phyloP scores from a whole-genome alignment of 768 basidiomycete species.

The Sporobolomyces roseus region DNA sequence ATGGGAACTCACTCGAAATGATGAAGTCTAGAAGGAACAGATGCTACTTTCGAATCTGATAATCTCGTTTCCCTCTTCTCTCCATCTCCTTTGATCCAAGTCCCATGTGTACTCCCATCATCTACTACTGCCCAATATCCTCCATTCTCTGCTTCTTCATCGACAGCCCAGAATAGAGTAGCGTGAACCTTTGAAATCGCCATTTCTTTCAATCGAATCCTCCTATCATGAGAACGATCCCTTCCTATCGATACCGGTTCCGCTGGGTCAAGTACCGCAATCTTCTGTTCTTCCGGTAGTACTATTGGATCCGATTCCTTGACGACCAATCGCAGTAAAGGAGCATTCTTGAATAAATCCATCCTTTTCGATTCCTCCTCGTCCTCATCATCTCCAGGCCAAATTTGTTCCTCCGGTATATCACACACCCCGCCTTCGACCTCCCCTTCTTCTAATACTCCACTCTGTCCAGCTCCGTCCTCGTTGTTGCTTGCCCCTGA shows the following conservation, averaged over 20 bases:
- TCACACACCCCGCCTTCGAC: neutral
- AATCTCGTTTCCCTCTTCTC: constrained; percentile 6
- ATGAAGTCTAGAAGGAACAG: constrained; percentile 5
- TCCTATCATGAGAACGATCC: constrained; percentile 58
- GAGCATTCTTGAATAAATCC: constrained; percentile 14
- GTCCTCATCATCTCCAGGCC: constrained; percentile 20
- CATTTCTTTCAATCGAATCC: constrained; percentile 76
- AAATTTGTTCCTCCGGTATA: constrained; percentile 32
- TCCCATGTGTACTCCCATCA: constrained; percentile 81
- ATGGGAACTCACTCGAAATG: constrained; percentile 32
- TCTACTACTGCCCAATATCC: constrained; percentile 71
- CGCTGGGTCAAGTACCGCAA: constrained; percentile 61
- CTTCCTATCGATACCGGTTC: constrained; percentile 70
- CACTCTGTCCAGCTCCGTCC: constrained; percentile 2
- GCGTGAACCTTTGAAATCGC: constrained; percentile 76
- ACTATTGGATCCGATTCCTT: constrained; percentile 8
- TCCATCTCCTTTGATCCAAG: constrained; percentile 54
- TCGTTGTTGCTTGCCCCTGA: neutral
- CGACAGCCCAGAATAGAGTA: constrained; percentile 61
- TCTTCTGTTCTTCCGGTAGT: constrained; percentile 31
- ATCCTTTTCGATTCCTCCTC: neutral
- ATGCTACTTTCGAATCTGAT: constrained; percentile 19
- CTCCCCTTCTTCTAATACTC: neutral
- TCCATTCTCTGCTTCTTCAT: neutral
- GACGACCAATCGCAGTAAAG: constrained; percentile 39